These are phyloP conservation scores for Larix kaempferi DNA, from an alignment of 75 land plant species.

Conservation along the genomic window DNA sequence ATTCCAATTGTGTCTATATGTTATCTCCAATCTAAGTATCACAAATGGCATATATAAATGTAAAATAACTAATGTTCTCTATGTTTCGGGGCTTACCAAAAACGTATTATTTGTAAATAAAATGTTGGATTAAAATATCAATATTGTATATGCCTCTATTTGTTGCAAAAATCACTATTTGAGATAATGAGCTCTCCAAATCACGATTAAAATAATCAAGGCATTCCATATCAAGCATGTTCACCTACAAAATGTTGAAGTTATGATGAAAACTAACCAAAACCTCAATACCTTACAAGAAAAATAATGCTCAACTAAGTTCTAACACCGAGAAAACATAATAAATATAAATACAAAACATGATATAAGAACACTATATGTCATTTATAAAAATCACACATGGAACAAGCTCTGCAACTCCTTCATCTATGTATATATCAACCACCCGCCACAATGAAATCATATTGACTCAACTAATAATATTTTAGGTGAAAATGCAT, in stretches of 20 bases:
- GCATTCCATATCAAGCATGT: slow-evolving; percentile 99
- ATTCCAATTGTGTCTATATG: too few relatives aligned
- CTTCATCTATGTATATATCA: slow-evolving; percentile 94
- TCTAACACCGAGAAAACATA: background rate
- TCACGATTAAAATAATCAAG: slow-evolving; percentile 95
- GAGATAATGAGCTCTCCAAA: slow-evolving; percentile 86
- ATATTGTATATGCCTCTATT: slow-evolving; percentile 91
- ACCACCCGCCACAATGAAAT: slow-evolving; percentile 62
- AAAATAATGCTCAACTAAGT: background rate
- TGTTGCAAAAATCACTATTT: slow-evolving; percentile 96
- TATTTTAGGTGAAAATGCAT: background rate
- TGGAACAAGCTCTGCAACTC: slow-evolving; percentile 97
- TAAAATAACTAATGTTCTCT: too few relatives aligned
- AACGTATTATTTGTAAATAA: too few relatives aligned
- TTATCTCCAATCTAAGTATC: too few relatives aligned
- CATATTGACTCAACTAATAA: background rate
- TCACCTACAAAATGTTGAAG: slow-evolving; percentile 57
- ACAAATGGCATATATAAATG: too few relatives aligned
- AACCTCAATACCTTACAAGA: background rate
- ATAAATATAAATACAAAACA: background rate
- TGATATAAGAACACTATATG: slow-evolving; percentile 29
- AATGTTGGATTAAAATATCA: too few relatives aligned
- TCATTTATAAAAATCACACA: slow-evolving; percentile 97
- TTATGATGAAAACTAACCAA: background rate
- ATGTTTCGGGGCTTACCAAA: too few relatives aligned